Percentiles rank a stretch among this genome's conserved stretches.
phyloP scores from a whole-genome alignment of 352 stramenopile genomes.

The Achlya hypogyna region DNA sequence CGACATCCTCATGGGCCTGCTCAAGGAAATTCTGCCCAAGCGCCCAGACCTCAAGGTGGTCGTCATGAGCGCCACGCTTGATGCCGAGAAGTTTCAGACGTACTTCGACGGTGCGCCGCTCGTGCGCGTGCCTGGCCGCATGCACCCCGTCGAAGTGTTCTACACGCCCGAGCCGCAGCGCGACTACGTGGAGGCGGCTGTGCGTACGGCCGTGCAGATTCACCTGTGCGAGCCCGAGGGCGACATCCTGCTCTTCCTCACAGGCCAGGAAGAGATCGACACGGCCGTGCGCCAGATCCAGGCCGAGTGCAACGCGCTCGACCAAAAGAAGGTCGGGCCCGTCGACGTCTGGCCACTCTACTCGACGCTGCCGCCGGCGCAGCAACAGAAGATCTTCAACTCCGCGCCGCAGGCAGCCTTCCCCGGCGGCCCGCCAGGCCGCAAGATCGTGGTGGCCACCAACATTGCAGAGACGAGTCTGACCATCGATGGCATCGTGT shows the following conservation, averaged over 20 bases:
- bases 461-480: conserved; percentile 99
- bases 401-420: conserved; percentile 66
- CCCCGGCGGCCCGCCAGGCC: conserved; percentile 37
- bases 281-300: conserved; percentile 32
- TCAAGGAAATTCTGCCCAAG: conserved; percentile 95
- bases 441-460: conserved; percentile 96
- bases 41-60: conserved; percentile 95
- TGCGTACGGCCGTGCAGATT: conserved; percentile 89
- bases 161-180: conserved; percentile 95
- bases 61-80: conserved; percentile 98
- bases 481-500: conserved; percentile 99
- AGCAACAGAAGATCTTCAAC: conserved; percentile 30
- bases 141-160: conserved; percentile 97
- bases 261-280: conserved; percentile 98
- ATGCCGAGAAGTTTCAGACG: conserved; percentile 93
- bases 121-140: conserved; percentile 92
- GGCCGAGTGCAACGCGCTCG: conserved; percentile 19
- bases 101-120: conserved; percentile 94
- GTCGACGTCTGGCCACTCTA: conserved; percentile 27
- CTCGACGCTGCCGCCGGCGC: conserved; percentile 23
- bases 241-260: conserved; percentile 99
- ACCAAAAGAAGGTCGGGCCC: conserved; percentile 9
- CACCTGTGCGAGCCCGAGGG: conserved; percentile 95
- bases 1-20: conserved; percentile 96
- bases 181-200: conserved; percentile 96